phyloP scores from a whole-genome alignment of 768 basidiomycete species.

The Leucocoprinus sp. region DNA sequence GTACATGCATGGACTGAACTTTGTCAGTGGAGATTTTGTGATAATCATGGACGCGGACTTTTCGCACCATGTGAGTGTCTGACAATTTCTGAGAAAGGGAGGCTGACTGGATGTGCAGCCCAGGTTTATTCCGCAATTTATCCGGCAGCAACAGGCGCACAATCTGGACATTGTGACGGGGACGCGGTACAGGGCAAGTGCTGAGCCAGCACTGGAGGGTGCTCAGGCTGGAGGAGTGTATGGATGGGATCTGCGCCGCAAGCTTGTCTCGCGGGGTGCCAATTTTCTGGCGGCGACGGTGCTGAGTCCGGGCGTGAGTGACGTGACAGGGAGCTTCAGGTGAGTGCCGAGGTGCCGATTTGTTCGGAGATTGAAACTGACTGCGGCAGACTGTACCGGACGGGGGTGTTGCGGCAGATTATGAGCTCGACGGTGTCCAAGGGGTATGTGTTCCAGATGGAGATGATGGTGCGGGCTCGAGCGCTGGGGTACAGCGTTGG shows the following conservation, averaged over 20 bases:
- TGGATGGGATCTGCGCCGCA: slow-evolving; percentile 89
- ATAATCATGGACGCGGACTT: slow-evolving; percentile 98
- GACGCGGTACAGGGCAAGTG: slow-evolving; percentile 68
- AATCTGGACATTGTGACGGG: slow-evolving; percentile 92
- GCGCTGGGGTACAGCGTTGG: slow-evolving; percentile 80
- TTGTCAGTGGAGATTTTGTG: slow-evolving; percentile 85
- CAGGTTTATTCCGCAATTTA: slow-evolving; percentile 92
- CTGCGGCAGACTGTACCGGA: slow-evolving; percentile 59
- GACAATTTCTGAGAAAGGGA: not conserved
- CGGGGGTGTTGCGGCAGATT: slow-evolving; percentile 69
- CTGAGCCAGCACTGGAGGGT: slow-evolving; percentile 48
- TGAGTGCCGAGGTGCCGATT: slow-evolving; percentile 23
- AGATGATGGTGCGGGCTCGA: slow-evolving; percentile 90
- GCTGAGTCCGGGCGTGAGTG: slow-evolving; percentile 78
- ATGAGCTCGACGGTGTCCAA: slow-evolving; percentile 80
- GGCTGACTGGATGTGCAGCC: slow-evolving; percentile 40
- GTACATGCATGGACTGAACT: slow-evolving; percentile 87
- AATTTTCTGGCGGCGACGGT: slow-evolving; percentile 87
- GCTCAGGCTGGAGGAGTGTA: slow-evolving; percentile 78
- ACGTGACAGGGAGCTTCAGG: slow-evolving; percentile 89
- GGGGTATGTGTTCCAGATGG: slow-evolving; percentile 97
- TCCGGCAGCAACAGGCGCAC: slow-evolving; percentile 74
- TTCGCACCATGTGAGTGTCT: slow-evolving; percentile 76
- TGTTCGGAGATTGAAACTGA: not conserved
- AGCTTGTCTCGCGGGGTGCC: slow-evolving; percentile 80